Evolutionary conservation across 257 asterid genomes (phyloP).

Genomic region (Solanum gracilifrons): DNA sequence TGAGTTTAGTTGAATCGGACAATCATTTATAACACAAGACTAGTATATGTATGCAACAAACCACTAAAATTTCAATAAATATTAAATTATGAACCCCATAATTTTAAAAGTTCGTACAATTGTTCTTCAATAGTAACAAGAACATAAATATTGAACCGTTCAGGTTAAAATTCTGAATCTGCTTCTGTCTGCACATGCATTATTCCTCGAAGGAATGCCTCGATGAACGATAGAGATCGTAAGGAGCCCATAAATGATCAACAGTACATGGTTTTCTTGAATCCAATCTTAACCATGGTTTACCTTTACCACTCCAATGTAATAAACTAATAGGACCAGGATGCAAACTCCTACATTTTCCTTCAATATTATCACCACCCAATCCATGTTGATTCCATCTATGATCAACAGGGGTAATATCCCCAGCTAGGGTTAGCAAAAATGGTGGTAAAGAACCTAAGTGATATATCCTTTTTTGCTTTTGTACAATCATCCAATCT

Average conservation of each 20-base stretch:
- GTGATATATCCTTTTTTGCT: slow-evolving; percentile 25
- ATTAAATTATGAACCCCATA: neutral
- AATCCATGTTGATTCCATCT: slow-evolving; percentile 38
- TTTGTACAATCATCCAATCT: slow-evolving; percentile 36
- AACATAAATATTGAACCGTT: neutral
- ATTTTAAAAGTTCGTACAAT: neutral
- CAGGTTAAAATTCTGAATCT: neutral
- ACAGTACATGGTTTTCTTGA: slow-evolving; percentile 28
- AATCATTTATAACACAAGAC: neutral
- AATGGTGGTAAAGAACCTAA: slow-evolving; percentile 35
- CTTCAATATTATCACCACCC: slow-evolving; percentile 30
- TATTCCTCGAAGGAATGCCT: slow-evolving; percentile 26
- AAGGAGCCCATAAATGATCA: slow-evolving; percentile 34
- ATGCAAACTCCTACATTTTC: slow-evolving; percentile 14
- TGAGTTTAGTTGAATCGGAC: neutral
- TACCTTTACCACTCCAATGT: slow-evolving; percentile 50
- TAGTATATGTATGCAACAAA: neutral
- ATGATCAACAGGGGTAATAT: slow-evolving; percentile 24
- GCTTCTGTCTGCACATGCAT: neutral
- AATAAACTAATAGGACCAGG: slow-evolving; percentile 30
- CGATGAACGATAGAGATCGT: slow-evolving; percentile 26
- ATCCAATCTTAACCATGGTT: slow-evolving; percentile 39
- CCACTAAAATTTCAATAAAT: neutral
- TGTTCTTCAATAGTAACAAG: neutral
- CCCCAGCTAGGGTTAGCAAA: slow-evolving; percentile 27